These are phyloP conservation scores for Geosmithia putterillii DNA, from an alignment of 2,329 filamentous ascomycete genomes.

Conservation along the genomic window DNA sequence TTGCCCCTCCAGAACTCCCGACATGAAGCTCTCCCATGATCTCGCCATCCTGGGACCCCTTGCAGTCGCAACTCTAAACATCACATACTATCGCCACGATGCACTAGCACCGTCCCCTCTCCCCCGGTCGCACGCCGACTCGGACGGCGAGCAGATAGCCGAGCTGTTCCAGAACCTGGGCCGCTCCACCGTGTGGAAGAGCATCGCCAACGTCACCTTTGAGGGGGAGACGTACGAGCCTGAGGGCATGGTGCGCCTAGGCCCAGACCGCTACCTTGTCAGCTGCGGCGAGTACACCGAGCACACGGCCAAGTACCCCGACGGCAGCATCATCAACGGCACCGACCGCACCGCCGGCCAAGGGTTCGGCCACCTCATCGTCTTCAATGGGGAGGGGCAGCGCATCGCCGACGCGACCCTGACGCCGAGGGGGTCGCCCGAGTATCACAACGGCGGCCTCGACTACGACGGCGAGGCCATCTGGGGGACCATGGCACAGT, in stretches of 20 bases:
- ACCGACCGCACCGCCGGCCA: constrained; percentile 26
- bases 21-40: background rate
- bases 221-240: constrained; percentile 34
- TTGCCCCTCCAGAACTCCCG: too few relatives aligned
- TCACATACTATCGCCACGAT: background rate
- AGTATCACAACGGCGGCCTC: constrained; percentile 27
- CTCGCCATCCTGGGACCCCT: background rate
- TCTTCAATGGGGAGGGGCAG: constrained; percentile 22
- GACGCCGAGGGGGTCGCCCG: constrained; percentile 13
- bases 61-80: background rate
- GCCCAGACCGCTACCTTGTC: constrained; percentile 28
- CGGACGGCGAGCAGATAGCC: constrained; percentile 10
- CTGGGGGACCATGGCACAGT: constrained; percentile 29
- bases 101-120: background rate
- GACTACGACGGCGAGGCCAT: constrained; percentile 27
- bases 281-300: constrained; percentile 29
- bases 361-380: constrained; percentile 24
- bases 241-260: constrained; percentile 32
- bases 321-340: constrained; percentile 26
- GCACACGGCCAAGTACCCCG: constrained; percentile 2
- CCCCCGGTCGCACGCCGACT: background rate
- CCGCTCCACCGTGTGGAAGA: constrained; percentile 27
- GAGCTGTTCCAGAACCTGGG: constrained; percentile 18
- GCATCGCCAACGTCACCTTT: constrained; percentile 25
- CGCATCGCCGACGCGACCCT: constrained; percentile 25